Base-by-base conservation (phyloP, 2,329 filamentous ascomycete species). In the Botrytis porri region DNA sequence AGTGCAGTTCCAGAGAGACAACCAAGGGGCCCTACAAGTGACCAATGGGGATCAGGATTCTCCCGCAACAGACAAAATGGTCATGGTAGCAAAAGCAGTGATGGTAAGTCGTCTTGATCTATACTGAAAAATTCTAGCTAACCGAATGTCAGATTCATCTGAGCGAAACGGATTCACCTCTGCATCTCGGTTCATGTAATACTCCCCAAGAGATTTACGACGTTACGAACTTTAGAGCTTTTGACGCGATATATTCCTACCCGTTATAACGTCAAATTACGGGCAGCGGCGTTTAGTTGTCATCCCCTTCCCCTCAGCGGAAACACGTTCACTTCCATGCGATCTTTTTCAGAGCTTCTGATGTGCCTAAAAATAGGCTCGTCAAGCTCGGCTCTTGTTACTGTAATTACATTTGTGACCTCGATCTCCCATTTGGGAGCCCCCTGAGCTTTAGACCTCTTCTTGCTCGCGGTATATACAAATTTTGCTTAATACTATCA, bases 11-110 rank as follows among this genome's bases (percentile, higher is more conserved):
- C 88, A 4, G 89, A 91, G 77, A 84, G 89, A 73, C 89, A 91
- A 81, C 89, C 89, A n/a, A 85, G 88, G 39, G 88, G 88, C 41
- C 89, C 89, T 39, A 89, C 89, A 29, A 78, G 75, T 37, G 76
- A 73, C 2, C 87, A 88, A 78, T 90, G 89, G 88, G 88, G 89
- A 79, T 83, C 82, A 62, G 83, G 82, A 43, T 91, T 90, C 77
- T 84, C 82, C 54, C 87, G 89, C 73, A 82, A 82, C 74, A 86
- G 89, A 66, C 79, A 86, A 71, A 89, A 89, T 77, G 89, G 89
- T 35, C 89, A 91, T 79, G 85, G 86, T 80, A 86, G 88, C 76
- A 85, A 88, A 74, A 86, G 88, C 72, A 91, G 89, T 80, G 78
- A 77, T 78, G 89, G 88, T 88, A 82, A 82, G 86, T 75, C 77